A percentile compares a stretch with the other conserved stretches of the same genome.
Evolutionary conservation across 768 basidiomycete species (phyloP).

Genomic region (Cyclocybe aegerita): DNA sequence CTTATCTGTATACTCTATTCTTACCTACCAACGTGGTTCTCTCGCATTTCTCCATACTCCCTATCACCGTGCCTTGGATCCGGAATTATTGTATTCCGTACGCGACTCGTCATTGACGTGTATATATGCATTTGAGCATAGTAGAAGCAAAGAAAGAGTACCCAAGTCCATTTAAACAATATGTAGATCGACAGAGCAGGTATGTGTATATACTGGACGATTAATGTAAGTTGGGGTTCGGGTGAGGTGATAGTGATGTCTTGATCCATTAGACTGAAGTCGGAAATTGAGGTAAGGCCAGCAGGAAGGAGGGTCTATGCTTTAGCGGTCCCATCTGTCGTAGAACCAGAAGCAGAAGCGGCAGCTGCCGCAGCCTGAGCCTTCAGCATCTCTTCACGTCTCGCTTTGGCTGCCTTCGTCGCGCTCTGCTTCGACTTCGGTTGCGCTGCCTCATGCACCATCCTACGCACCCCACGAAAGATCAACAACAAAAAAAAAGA

Average conservation of each 20-base stretch:
- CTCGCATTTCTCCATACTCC: too few species aligned
- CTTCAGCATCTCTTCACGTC: conserved; percentile 38
- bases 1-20: too few species aligned
- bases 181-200: background rate
- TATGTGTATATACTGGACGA: conserved; percentile 1
- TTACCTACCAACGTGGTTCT: background rate
- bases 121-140: background rate
- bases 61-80: background rate
- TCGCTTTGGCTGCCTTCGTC: conserved; percentile 34
- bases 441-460: conserved; percentile 84
- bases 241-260: background rate
- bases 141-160: background rate
- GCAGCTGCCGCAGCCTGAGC: conserved; percentile 19
- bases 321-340: background rate
- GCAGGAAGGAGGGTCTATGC: background rate
- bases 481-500: conserved; percentile 1
- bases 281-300: background rate
- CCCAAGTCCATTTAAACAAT: background rate
- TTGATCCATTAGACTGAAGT: background rate
- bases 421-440: conserved; percentile 61
- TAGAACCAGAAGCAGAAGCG: background rate
- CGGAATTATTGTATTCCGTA: conserved; percentile 11
- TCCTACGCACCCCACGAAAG: conserved; percentile 40
- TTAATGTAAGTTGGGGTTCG: background rate
- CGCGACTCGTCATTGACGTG: conserved; percentile 2